Evolutionary conservation across 1,139 yeast species (phyloP), one percentile per base, ranked within the genome.

Genomic region (Yamadazyma aaseri): DNA sequence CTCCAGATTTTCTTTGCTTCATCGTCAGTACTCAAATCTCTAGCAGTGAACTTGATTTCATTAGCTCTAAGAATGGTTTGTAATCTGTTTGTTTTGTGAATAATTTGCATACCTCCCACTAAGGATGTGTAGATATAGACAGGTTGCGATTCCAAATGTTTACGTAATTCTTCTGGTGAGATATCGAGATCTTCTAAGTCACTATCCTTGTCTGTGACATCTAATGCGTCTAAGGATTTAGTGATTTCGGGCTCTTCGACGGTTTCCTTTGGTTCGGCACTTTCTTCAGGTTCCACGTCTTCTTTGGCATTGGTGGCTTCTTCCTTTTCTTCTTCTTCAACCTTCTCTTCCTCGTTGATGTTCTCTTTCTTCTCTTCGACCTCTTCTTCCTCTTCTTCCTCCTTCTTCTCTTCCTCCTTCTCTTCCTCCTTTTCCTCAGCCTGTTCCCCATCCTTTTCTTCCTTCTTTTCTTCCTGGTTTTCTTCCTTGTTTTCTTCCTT

Each of bases 1-100:
- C 80, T 81, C 97, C 97, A 90, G 21, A 86, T 73, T 47, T 81
- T 76, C 55, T 86, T 80, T 12, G 97, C 97, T 38, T 79, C 82
- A 32, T 81, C 89, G 53, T 89, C 95, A 0, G 96, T 85, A 3
- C 96, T 96, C 36, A 90, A 65, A 55, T 90, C 98, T 35, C 84
- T 76, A 50, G 79, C 75, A 20, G 76, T 72, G 56, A 79, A 87
- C 42, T 76, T 68, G 39, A 90, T 66, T 27, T 79, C 74, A 56
- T 87, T 86, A 2, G 92, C 94, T 27, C 79, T 74, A 30, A 90
- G 71, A 37, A 90, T 86, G 1, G 89, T 83, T 12, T 76, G 75
- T 38, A 92, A 65, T 38, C 92, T 67, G 55, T 85, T 86, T 24
- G 96, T 87, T 47, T 92, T 71, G n/a, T 83, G 76, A 50, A 82